A percentile compares a stretch with the other conserved stretches of the same genome.
These are phyloP conservation scores for Melocanna baccifera DNA, from an alignment of 176 grass and related monocot species.

Conservation along the genomic window DNA sequence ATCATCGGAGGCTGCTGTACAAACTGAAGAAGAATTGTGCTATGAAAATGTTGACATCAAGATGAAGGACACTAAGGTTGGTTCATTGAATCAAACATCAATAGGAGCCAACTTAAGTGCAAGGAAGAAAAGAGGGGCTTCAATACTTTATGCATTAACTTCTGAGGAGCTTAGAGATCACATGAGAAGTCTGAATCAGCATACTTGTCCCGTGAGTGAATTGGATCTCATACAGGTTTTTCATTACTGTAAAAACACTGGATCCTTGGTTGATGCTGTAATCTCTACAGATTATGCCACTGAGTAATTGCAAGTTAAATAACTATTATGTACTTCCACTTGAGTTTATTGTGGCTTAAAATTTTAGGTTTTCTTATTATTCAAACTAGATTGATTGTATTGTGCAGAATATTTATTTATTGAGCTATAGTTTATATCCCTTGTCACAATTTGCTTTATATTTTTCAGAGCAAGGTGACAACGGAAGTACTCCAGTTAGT, in stretches of 20 bases:
- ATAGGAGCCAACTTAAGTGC: conserved; percentile 1
- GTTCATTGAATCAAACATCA: conserved; percentile 29
- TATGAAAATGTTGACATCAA: conserved; percentile 21
- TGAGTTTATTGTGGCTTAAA: neutral
- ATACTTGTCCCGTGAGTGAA: conserved; percentile 45
- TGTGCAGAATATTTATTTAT: conserved; percentile 21
- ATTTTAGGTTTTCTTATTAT: conserved; percentile 8
- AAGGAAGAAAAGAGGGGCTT: conserved; percentile 50
- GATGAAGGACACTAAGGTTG: conserved; percentile 20
- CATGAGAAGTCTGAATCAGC: conserved; percentile 65
- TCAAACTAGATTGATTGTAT: conserved; percentile 7
- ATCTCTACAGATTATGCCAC: neutral
- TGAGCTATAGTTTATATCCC: conserved; percentile 6
- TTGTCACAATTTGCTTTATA: conserved; percentile 1
- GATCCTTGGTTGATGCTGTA: conserved; percentile 13
- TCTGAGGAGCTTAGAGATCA: conserved; percentile 61
- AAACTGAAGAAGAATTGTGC: conserved; percentile 24
- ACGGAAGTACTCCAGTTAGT: conserved; percentile 27
- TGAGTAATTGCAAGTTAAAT: neutral
- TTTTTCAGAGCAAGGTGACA: conserved; percentile 48
- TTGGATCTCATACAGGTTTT: neutral
- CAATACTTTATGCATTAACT: conserved; percentile 79
- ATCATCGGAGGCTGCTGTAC: neutral
- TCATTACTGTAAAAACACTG: conserved; percentile 5
- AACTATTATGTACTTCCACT: neutral